Percentiles rank a stretch among this genome's conserved stretches.
Conservation (phyloP, 768 basidiomycete genomes). For the Suillus tomentosus region DNA sequence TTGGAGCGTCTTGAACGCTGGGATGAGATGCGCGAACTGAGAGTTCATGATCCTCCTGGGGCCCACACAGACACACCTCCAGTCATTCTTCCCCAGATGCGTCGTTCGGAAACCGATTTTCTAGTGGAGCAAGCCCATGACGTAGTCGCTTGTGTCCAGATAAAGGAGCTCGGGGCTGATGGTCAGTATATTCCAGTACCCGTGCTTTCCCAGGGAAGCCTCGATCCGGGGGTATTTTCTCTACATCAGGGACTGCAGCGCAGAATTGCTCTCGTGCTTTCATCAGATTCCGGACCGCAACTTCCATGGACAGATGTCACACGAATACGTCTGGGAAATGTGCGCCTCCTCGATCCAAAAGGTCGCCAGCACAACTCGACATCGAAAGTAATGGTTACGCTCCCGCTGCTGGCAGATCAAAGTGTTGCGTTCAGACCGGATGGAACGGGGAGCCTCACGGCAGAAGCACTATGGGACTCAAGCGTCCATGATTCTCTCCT, state of each 20-base stretch:
- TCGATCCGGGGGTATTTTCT: slow-evolving; percentile 85
- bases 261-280: slow-evolving; percentile 71
- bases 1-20: slow-evolving; percentile 88
- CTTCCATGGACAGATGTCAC: slow-evolving; percentile 85
- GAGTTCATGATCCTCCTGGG: slow-evolving; percentile 40
- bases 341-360: slow-evolving; percentile 83
- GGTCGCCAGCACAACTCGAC: slow-evolving; percentile 79
- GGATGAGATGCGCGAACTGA: slow-evolving; percentile 90
- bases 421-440: slow-evolving; percentile 76
- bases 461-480: slow-evolving; percentile 89
- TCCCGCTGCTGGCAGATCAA: slow-evolving; percentile 76
- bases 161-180: slow-evolving; percentile 83
- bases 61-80: slow-evolving; percentile 41
- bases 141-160: slow-evolving; percentile 83
- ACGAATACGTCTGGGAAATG: slow-evolving; percentile 76
- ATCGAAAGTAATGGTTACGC: slow-evolving; percentile 67
- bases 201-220: slow-evolving; percentile 69
- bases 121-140: slow-evolving; percentile 87
- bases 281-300: slow-evolving; percentile 87
- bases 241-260: slow-evolving; percentile 95
- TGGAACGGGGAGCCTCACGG: slow-evolving; percentile 72
- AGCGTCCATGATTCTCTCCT: slow-evolving; percentile 85
- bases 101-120: slow-evolving; percentile 91
- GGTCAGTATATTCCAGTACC: slow-evolving; percentile 85
- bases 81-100: slow-evolving; percentile 66